Conservation (phyloP, 257 asterid genomes). For the Paulownia fortunei region DNA sequence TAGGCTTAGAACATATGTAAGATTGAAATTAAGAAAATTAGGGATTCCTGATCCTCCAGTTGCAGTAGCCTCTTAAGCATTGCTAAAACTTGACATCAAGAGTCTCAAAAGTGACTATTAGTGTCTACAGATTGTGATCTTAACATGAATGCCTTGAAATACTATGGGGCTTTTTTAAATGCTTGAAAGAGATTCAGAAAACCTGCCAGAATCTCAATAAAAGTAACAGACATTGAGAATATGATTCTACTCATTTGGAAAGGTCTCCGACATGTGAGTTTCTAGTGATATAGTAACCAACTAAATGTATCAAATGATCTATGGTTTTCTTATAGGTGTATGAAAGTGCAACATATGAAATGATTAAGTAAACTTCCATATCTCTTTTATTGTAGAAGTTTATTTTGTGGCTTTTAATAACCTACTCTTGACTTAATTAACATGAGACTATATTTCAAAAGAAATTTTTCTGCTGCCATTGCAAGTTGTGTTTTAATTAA, state of each 20-base stretch:
- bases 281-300: background rate
- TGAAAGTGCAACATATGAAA: background rate
- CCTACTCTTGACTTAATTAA: conserved; percentile 1
- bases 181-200: conserved; percentile 1
- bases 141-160: background rate
- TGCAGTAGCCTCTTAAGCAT: conserved; percentile 12
- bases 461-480: background rate
- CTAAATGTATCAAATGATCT: background rate
- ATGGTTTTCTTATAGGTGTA: background rate
- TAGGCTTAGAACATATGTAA: background rate
- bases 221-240: background rate
- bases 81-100: background rate
- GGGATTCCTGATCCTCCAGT: conserved; percentile 14
- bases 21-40: conserved; percentile 8
- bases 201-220: background rate
- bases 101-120: background rate
- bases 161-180: conserved; percentile 20
- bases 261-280: conserved; percentile 13
- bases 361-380: background rate
- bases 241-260: conserved; percentile 3
- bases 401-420: background rate
- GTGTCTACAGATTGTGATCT: background rate
- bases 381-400: background rate
- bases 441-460: background rate
- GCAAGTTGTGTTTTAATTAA: background rate